phyloP scores from a whole-genome alignment of 2,329 filamentous ascomycete species.

The Phaeosphaeriaceae sp. region DNA sequence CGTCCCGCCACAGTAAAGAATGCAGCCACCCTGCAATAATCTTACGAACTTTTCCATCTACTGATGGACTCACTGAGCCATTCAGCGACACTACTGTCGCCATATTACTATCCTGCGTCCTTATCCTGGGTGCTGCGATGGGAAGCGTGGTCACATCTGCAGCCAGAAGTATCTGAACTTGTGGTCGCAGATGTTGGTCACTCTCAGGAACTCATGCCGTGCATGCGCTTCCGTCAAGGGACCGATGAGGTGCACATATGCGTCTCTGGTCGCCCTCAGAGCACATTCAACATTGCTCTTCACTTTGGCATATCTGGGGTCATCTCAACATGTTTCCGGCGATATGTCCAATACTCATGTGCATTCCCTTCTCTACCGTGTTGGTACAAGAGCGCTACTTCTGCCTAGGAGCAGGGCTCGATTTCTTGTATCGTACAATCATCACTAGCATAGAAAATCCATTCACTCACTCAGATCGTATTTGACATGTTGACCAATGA shows the following conservation, averaged over 20 bases:
- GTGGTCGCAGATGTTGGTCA: not conserved
- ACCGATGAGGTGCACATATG: not conserved
- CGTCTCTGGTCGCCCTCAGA: not conserved
- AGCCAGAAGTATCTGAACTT: not conserved
- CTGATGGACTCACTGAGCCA: slow-evolving; percentile 31
- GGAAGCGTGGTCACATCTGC: not conserved
- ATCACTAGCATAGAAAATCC: not conserved
- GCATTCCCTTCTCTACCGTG: not conserved
- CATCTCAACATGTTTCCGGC: not conserved
- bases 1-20: not conserved
- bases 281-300: slow-evolving; percentile 3
- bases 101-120: not conserved
- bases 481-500: slow-evolving; percentile 12
- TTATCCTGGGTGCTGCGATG: not conserved
- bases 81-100: slow-evolving; percentile 22
- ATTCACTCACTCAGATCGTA: not conserved
- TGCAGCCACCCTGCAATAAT: not conserved
- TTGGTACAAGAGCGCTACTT: not conserved
- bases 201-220: not conserved
- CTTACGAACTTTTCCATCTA: slow-evolving; percentile 13
- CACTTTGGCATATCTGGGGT: not conserved
- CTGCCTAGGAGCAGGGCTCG: not conserved
- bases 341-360: not conserved
- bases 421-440: not conserved
- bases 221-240: not conserved